phyloP scores from a whole-genome alignment of 106 monocot genomes.

The Amphibolis antarctica region DNA sequence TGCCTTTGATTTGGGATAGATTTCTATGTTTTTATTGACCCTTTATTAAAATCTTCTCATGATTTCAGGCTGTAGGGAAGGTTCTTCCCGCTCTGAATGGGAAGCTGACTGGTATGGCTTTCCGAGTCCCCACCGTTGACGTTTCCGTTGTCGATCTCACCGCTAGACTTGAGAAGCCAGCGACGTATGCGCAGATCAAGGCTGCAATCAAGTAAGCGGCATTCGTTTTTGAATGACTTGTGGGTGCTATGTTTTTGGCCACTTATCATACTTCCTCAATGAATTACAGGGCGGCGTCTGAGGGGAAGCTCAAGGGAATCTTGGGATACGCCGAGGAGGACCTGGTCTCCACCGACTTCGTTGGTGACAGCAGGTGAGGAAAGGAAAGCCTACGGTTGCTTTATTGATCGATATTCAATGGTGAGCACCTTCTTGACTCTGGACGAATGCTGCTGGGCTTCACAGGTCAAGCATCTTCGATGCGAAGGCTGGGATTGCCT shows the following conservation, averaged over 20 bases:
- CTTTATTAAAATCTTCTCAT: too few relatives aligned
- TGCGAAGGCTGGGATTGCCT: constrained; percentile 29
- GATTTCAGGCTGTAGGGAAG: constrained; percentile 22
- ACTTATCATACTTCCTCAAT: too few relatives aligned
- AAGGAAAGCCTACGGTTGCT: too few relatives aligned
- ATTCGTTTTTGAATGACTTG: background rate
- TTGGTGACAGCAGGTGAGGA: constrained; percentile 16
- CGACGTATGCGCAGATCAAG: constrained; percentile 20
- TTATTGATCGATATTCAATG: background rate
- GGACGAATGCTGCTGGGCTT: background rate
- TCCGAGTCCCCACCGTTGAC: constrained; percentile 25
- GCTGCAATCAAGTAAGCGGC: constrained; percentile 18
- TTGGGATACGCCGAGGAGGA: constrained; percentile 19
- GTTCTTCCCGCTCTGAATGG: constrained; percentile 29
- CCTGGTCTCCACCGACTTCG: constrained; percentile 20
- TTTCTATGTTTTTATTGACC: too few relatives aligned
- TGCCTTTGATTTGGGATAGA: too few relatives aligned
- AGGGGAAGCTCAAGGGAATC: constrained; percentile 21
- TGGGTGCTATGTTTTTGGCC: background rate
- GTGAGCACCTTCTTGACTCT: background rate
- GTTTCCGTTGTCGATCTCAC: constrained; percentile 27
- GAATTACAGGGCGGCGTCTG: constrained; percentile 14
- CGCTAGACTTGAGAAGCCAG: constrained; percentile 20
- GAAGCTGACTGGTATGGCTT: constrained; percentile 26
- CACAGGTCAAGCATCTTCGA: constrained; percentile 31